Base-by-base conservation (phyloP, 1,139 yeast genomes). In the Yamadazyma sp. region DNA sequence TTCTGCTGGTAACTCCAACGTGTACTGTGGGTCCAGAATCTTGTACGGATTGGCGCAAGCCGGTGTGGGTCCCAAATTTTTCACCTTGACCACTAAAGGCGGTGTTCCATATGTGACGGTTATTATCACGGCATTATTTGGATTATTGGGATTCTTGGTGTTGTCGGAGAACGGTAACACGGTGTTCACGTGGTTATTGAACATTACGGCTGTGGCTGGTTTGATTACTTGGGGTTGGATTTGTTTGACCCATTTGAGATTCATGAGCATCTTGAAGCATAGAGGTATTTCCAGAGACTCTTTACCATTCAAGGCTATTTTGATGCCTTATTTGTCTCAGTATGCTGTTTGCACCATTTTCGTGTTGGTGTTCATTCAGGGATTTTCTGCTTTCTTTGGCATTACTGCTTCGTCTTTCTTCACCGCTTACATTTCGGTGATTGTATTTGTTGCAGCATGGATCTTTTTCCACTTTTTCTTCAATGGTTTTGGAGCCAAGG, bases 151-250 rank as follows among this genome's bases (percentile, higher is more conserved):
- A 1, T 83, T 79, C 59, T 71, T 90, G 70, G 86, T 82, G 29
- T 70, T 79, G 42, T 74, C 84, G 24, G 61, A 73, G 14, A 61
- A 68, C 39, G 94, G 95, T 37, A 66, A 69, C 23, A 68, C 74
- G 12, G 97, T 89, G 8, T 90, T 89, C 67, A 65, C 74, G 50
- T 90, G 96, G 90, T 76, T 90, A 47, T 75, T 88, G 50, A 87
- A 86, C 62, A 81, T 90, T 48, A 76, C 88, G 25, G 86, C 88
- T 17, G 83, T 84, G 33, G 81, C 89, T 5, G 90, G 90, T 36
- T 70, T 83, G 51, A 79, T 83, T 47, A 75, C 86, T 7, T 84
- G 92, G 92, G 75, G 82, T 39, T 76, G 80, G 61, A 83, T 84
- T 44, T 72, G 82, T 6, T 59, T 74, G 37, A 71, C 86, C 30